Base-by-base conservation (phyloP, 768 basidiomycete species). In the Rhizopogon salebrosus region DNA sequence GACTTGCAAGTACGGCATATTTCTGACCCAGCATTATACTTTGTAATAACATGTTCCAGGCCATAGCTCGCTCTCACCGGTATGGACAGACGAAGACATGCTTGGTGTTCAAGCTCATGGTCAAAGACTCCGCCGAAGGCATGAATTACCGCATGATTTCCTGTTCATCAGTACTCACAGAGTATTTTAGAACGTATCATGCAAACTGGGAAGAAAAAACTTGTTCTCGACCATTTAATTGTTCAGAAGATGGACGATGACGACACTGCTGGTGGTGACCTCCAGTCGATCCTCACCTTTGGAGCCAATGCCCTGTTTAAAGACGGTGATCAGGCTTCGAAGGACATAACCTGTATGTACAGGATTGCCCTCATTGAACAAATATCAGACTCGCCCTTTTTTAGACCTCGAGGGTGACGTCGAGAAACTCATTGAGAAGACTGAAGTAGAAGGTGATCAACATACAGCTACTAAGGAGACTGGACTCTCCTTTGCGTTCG, bases 31-130 rank as follows among this genome's bases (percentile, higher is more conserved):
- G 3, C 48, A 16, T 40, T 51, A 6, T 36, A 54, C n/a, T 35
- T 0, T 29, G 14, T 22, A 40, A 55, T 61, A n/a, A 63, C 49
- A 13, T 13, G 43, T 23, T 42, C 3, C 61, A 98, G 87, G 97
- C 97, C 31, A 98, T 99, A 53, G 86, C 95, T 20, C 85, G 97
- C 48, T 84, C 93, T 23, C 92, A 98, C 73, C 83, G 97, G 50
- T 98, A 87, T 64, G 97, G 97, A 2, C 97, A 98, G 70, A 82
- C 83, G 70, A 98, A 97, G 64, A 92, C 90, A 6, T 94, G 93
- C 55, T 76, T 95, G 40, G 93, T 95, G 23, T 95, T 98, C 77
- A 98, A 95, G 65, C 71, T 99, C 38, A 93, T 98, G 91, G 83
- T 92, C 51, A 95, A 95, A 68, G 85, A 88, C 52, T 92, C 93